phyloP scores from a whole-genome alignment of 2,329 filamentous ascomycete genomes.

The Graphiopsis chlorocephala region DNA sequence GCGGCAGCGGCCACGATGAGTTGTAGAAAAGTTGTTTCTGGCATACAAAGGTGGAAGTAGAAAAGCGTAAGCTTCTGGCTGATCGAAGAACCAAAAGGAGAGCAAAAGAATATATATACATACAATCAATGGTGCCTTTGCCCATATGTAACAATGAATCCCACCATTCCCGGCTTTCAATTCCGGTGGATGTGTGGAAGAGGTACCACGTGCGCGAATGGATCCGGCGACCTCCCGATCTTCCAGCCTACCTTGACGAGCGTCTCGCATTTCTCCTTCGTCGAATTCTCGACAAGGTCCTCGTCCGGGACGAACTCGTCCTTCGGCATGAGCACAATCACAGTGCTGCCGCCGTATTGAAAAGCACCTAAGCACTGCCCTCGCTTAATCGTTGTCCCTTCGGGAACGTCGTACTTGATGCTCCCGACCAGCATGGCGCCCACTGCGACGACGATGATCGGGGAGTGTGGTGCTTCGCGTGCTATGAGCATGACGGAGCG shows the following conservation, averaged over 20 bases:
- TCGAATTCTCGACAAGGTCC: slow-evolving; percentile 41
- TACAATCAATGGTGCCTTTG: neutral
- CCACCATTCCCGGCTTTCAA: neutral
- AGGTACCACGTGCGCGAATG: neutral
- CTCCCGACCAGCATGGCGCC: slow-evolving; percentile 46
- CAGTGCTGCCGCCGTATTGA: slow-evolving; percentile 44
- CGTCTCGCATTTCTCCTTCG: slow-evolving; percentile 39
- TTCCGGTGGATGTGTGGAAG: neutral
- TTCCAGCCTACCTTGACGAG: slow-evolving; percentile 40
- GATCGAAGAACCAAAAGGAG: neutral
- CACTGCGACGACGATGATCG: slow-evolving; percentile 40
- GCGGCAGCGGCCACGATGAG: slow-evolving; percentile 46
- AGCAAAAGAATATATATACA: neutral
- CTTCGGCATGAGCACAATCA: slow-evolving; percentile 40
- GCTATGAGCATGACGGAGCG: slow-evolving; percentile 40
- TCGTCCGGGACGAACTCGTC: slow-evolving; percentile 38
- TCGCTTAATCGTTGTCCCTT: slow-evolving; percentile 34
- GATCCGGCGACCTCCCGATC: slow-evolving; percentile 21
- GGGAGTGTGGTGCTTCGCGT: slow-evolving; percentile 29
- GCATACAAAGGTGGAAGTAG: neutral
- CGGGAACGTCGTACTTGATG: slow-evolving; percentile 40
- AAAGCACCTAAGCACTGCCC: slow-evolving; percentile 44
- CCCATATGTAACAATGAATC: neutral
- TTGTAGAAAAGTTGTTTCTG: slow-evolving; percentile 36
- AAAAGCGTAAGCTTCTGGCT: neutral